phyloP scores from a whole-genome alignment of 2,329 filamentous ascomycete species.

The Ophiocordyceps robertsii region DNA sequence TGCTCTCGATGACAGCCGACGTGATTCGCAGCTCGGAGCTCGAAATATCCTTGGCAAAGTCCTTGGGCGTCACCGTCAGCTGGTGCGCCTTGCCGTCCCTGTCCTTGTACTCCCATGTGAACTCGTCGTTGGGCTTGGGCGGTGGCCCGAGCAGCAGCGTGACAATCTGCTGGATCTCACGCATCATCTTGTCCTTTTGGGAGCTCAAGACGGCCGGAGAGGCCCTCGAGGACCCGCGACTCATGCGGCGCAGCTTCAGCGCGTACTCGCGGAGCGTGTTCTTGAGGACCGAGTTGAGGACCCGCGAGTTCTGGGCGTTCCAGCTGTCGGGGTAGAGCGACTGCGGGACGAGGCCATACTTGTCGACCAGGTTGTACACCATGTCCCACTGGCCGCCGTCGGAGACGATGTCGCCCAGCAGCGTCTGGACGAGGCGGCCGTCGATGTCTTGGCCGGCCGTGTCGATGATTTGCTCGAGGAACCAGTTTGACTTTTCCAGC shows the following conservation, averaged over 20 bases:
- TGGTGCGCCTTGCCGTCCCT: slow-evolving; percentile 49
- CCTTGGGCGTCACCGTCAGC: slow-evolving; percentile 51
- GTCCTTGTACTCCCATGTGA: slow-evolving; percentile 71
- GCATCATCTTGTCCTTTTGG: slow-evolving; percentile 61
- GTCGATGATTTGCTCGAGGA: slow-evolving; percentile 71
- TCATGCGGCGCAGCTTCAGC: slow-evolving; percentile 52
- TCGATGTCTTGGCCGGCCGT: slow-evolving; percentile 60
- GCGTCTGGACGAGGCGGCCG: slow-evolving; percentile 54
- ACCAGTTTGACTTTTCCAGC: slow-evolving; percentile 82
- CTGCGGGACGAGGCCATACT: slow-evolving; percentile 83
- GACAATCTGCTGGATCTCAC: slow-evolving; percentile 68
- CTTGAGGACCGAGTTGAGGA: slow-evolving; percentile 62
- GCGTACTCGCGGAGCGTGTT: slow-evolving; percentile 81
- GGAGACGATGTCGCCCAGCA: slow-evolving; percentile 54
- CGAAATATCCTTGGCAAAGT: slow-evolving; percentile 58
- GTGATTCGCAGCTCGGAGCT: slow-evolving; percentile 45
- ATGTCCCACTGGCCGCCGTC: slow-evolving; percentile 92
- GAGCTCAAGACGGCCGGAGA: slow-evolving; percentile 25
- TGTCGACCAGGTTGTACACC: slow-evolving; percentile 72
- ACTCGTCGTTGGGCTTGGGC: slow-evolving; percentile 53
- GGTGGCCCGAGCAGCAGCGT: slow-evolving; percentile 73
- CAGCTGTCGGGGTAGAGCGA: slow-evolving; percentile 68
- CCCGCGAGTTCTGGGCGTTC: slow-evolving; percentile 58
- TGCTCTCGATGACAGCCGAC: slow-evolving; percentile 46
- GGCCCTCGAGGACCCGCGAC: slow-evolving; percentile 14